A percentile compares a stretch with the other conserved stretches of the same genome.
phyloP scores from a whole-genome alignment of 371 early-diverging fungal genomes.

The Nematocida ausubeli region DNA sequence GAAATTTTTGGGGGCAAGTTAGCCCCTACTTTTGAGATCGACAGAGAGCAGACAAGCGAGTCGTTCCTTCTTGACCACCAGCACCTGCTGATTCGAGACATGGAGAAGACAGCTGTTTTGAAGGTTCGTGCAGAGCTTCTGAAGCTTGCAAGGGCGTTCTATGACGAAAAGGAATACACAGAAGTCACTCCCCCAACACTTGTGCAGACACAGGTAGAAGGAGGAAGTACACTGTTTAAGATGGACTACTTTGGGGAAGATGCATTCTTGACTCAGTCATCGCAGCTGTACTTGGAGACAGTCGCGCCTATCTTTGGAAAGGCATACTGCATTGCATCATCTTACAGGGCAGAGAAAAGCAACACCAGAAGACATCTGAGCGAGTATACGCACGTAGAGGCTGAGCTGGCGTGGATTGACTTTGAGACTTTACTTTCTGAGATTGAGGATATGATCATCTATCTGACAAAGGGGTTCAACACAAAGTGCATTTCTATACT shows the following conservation, averaged over 20 bases:
- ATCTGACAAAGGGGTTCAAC: constrained; percentile 76
- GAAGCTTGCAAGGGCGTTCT: constrained; percentile 86
- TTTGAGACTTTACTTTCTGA: constrained; percentile 82
- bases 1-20: constrained; percentile 54
- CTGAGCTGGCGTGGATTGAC: constrained; percentile 85
- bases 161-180: constrained; percentile 74
- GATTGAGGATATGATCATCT: constrained; percentile 81
- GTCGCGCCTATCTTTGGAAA: constrained; percentile 87
- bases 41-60: constrained; percentile 76
- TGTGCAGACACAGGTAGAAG: constrained; percentile 99
- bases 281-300: constrained; percentile 97
- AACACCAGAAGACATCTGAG: constrained; percentile 96
- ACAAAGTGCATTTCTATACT: constrained; percentile 74
- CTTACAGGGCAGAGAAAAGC: constrained; percentile 97
- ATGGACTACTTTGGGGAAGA: constrained; percentile 92
- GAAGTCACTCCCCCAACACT: constrained; percentile 97
- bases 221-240: constrained; percentile 89
- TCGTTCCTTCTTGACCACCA: constrained; percentile 79
- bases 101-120: constrained; percentile 79
- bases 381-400: constrained; percentile 97
- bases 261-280: constrained; percentile 96
- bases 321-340: constrained; percentile 91
- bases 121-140: constrained; percentile 80
- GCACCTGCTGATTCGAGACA: constrained; percentile 90
- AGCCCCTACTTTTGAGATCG: constrained; percentile 63